phyloP scores from a whole-genome alignment of 768 basidiomycete species.

The Lanmaoa pseudosensibilis region DNA sequence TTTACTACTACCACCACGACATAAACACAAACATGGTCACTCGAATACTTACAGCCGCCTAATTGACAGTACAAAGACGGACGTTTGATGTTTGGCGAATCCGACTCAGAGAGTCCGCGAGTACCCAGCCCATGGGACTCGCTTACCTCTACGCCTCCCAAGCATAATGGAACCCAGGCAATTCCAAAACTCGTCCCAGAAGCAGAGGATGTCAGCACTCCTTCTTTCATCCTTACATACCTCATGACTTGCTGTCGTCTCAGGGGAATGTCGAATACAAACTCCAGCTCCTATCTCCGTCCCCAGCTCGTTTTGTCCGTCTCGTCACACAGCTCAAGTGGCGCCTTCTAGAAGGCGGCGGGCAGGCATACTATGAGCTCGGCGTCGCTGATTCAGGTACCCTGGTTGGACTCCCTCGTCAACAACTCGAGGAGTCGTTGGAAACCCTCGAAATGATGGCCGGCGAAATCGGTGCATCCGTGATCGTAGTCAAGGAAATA shows the following conservation, averaged over 20 bases:
- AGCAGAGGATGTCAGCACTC: conserved; percentile 53
- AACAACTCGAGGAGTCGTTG: conserved; percentile 77
- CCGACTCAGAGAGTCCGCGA: conserved; percentile 75
- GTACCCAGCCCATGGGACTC: conserved; percentile 84
- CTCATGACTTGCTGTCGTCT: neutral
- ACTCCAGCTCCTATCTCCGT: conserved; percentile 79
- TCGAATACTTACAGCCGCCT: conserved; percentile 48
- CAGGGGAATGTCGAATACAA: conserved; percentile 95
- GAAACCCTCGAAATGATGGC: conserved; percentile 94
- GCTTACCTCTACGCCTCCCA: conserved; percentile 54
- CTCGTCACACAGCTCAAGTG: conserved; percentile 96
- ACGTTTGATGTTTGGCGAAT: conserved; percentile 73
- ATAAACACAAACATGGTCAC: conserved; percentile 44
- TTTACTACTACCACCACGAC: neutral
- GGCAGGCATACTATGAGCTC: conserved; percentile 81
- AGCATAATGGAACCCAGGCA: conserved; percentile 21
- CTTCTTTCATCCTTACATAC: neutral
- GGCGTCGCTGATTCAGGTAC: conserved; percentile 86
- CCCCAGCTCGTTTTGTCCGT: conserved; percentile 71
- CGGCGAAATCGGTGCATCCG: conserved; percentile 87
- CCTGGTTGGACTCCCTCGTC: conserved; percentile 73
- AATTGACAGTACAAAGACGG: conserved; percentile 3
- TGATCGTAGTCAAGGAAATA: conserved; percentile 87
- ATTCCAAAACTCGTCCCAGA: conserved; percentile 76
- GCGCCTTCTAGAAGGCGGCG: conserved; percentile 84